Conservation (phyloP, 129 eudicot genomes). For the Artemisia annua region DNA sequence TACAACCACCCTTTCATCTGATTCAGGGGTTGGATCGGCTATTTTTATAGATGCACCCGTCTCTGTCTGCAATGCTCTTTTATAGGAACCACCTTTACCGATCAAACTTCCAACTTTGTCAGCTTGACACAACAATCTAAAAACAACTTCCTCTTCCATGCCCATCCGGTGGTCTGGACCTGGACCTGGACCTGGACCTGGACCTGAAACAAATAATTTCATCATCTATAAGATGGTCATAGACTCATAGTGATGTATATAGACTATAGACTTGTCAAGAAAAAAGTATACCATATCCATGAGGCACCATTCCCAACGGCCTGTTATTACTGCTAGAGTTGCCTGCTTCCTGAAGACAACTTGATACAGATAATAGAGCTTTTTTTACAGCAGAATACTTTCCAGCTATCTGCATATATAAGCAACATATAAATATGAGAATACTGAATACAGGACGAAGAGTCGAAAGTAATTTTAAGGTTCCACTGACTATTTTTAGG, state of each 20-base stretch:
- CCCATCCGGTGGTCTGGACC: constrained; percentile 30
- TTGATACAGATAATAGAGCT: constrained; percentile 52
- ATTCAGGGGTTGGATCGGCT: constrained; percentile 47
- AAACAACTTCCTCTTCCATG: constrained; percentile 55
- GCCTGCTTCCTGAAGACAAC: constrained; percentile 48
- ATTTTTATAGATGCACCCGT: constrained; percentile 66
- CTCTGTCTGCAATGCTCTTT: constrained; percentile 50
- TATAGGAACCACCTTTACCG: constrained; percentile 56
- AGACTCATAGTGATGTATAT: neutral
- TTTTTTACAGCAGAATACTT: constrained; percentile 49
- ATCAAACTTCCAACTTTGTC: constrained; percentile 57
- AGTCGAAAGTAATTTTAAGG: neutral
- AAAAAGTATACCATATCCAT: constrained; percentile 39
- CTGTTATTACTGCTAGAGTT: constrained; percentile 26
- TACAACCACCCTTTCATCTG: constrained; percentile 53
- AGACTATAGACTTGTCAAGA: neutral
- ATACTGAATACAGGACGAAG: neutral
- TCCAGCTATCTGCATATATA: constrained; percentile 51
- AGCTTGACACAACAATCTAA: constrained; percentile 47
- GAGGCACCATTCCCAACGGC: constrained; percentile 37
- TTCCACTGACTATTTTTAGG: neutral
- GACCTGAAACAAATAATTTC: constrained; percentile 30
- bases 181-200: constrained; percentile 19
- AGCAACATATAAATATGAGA: neutral
- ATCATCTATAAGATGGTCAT: constrained; percentile 7